Evolutionary conservation across 805 yeast species (phyloP).

Genomic region (Yarrowia phangngaensis): DNA sequence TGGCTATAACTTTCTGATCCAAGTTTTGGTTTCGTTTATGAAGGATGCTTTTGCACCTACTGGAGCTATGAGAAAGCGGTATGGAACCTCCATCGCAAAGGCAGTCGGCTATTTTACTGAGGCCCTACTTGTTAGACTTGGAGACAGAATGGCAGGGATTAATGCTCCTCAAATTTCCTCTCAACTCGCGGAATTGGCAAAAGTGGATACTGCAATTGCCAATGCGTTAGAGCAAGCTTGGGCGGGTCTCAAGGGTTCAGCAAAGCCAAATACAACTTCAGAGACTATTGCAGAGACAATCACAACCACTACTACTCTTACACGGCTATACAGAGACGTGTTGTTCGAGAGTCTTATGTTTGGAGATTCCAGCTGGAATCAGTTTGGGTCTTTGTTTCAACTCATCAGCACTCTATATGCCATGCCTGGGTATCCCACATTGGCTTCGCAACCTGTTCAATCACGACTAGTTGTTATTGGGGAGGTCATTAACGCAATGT

Average conservation of each 20-base stretch:
- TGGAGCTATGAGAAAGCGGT: slow-evolving; percentile 12
- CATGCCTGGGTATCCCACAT: slow-evolving; percentile 28
- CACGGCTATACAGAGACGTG: slow-evolving; percentile 31
- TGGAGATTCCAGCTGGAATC: slow-evolving; percentile 30
- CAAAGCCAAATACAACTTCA: not conserved
- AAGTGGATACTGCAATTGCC: slow-evolving; percentile 7
- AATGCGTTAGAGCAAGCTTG: slow-evolving; percentile 5
- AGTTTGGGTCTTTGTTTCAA: slow-evolving; percentile 27
- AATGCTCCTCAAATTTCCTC: slow-evolving; percentile 2
- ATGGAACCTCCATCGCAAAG: slow-evolving; percentile 6
- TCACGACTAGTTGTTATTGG: slow-evolving; percentile 34
- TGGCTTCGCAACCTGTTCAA: slow-evolving; percentile 14
- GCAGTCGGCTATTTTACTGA: slow-evolving; percentile 3
- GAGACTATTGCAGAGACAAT: slow-evolving; percentile 1
- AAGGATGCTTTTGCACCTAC: slow-evolving; percentile 20
- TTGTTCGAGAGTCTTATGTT: slow-evolving; percentile 33
- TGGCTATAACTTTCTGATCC: slow-evolving; percentile 6
- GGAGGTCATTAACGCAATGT: slow-evolving; percentile 45
- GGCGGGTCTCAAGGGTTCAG: slow-evolving; percentile 13
- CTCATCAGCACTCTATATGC: slow-evolving; percentile 25
- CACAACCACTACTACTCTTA: slow-evolving; percentile 11
- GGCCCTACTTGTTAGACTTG: not conserved
- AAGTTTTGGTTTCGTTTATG: slow-evolving; percentile 19
- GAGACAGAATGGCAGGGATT: slow-evolving; percentile 3
- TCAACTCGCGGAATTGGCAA: slow-evolving; percentile 10